These are phyloP conservation scores for Stemphylium beticola DNA, from an alignment of 2,329 filamentous ascomycete genomes.

Conservation along the genomic window DNA sequence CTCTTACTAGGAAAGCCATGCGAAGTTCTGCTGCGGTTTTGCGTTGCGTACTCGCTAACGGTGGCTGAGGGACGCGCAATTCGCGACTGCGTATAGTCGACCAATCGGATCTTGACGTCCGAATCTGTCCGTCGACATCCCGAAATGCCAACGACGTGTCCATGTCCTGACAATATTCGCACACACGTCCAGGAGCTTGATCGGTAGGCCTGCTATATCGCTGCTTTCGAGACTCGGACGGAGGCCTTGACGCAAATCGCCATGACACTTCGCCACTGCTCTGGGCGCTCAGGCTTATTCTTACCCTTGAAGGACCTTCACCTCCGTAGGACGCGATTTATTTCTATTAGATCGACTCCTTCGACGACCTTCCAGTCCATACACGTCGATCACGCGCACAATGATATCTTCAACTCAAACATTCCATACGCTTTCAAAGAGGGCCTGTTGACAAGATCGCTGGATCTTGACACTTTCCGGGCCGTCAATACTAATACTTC, in stretches of 20 bases:
- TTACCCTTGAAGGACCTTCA: no score
- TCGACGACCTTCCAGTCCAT: no score
- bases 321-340: no score
- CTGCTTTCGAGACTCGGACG: not conserved
- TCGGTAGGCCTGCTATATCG: not conserved
- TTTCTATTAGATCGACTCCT: no score
- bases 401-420: no score
- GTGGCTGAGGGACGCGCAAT: slow-evolving; percentile 7
- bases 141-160: not conserved
- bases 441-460: no score
- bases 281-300: no score
- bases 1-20: not conserved
- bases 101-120: slow-evolving; percentile 5
- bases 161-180: not conserved
- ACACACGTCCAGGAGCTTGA: not conserved
- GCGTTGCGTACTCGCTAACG: slow-evolving; percentile 1
- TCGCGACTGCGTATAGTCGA: slow-evolving; percentile 1
- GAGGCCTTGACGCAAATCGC: no score
- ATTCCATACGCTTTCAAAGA: not conserved
- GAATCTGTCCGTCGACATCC: not conserved
- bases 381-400: no score
- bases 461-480: no score
- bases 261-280: no score
- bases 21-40: not conserved
- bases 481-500: no score